phyloP scores from a whole-genome alignment of 371 early-diverging fungal genomes.

The Batrachochytrium dendrobatidis region DNA sequence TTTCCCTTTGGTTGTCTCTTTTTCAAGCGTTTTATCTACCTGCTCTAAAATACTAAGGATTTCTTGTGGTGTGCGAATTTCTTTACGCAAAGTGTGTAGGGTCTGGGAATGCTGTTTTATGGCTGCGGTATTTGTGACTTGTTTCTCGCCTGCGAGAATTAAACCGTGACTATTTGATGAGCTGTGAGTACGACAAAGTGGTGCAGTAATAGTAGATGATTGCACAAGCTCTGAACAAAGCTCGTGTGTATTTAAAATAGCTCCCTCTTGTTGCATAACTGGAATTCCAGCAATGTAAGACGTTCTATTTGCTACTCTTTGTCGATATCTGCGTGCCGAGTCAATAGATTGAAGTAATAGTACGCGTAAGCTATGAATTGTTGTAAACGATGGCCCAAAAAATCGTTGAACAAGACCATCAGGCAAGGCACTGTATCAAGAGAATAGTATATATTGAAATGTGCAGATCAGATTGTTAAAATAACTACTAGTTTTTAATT shows the following conservation, averaged over 20 bases:
- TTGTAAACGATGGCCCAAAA: conserved; percentile 27
- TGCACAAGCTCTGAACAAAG: too few species aligned
- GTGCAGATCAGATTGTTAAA: neutral
- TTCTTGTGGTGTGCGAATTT: conserved; percentile 21
- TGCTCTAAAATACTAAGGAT: conserved; percentile 18
- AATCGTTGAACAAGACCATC: conserved; percentile 15
- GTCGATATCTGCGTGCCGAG: conserved; percentile 11
- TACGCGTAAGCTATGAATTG: conserved; percentile 27
- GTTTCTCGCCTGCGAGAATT: neutral
- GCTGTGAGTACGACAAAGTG: neutral
- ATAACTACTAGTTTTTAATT: neutral
- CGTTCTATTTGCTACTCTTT: neutral
- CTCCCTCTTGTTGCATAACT: neutral
- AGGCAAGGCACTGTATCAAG: conserved; percentile 23
- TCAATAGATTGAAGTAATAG: conserved; percentile 36
- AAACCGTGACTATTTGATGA: neutral
- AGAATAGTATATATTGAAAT: neutral
- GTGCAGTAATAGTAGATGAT: neutral
- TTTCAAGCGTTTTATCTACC: conserved; percentile 13
- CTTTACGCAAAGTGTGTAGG: conserved; percentile 1
- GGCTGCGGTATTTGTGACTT: neutral
- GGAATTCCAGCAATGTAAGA: neutral
- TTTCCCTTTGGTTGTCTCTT: neutral
- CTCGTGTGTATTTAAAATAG: neutral
- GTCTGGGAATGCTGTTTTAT: neutral